These are phyloP conservation scores for Pythium volutum DNA, from an alignment of 352 stramenopile species.

Conservation along the genomic window DNA sequence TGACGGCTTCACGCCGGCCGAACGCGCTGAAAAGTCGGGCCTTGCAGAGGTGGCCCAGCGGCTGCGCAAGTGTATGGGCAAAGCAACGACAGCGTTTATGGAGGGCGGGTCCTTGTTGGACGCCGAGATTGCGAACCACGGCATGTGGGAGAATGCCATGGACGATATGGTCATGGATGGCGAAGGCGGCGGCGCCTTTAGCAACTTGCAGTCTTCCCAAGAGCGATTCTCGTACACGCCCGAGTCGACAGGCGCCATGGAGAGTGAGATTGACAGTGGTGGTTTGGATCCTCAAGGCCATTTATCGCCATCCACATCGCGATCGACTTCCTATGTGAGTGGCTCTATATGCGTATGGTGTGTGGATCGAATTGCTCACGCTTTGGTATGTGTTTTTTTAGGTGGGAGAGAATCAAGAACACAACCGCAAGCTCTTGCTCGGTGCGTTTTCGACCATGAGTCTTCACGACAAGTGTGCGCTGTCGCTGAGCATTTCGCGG, in stretches of 20 bases:
- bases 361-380: not conserved
- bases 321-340: conserved; percentile 49
- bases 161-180: conserved; percentile 22
- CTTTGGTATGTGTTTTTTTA: conserved; percentile 19
- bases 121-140: conserved; percentile 6
- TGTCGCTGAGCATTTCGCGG: conserved; percentile 79
- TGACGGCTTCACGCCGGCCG: conserved; percentile 62
- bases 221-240: conserved; percentile 8
- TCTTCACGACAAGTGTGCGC: conserved; percentile 83
- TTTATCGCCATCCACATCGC: not conserved
- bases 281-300: not conserved
- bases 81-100: not conserved
- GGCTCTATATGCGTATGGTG: not conserved
- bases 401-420: conserved; percentile 69
- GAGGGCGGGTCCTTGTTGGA: conserved; percentile 1
- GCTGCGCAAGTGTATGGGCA: conserved; percentile 43
- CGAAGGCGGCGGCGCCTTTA: not conserved
- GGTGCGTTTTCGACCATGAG: conserved; percentile 88
- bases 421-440: conserved; percentile 82
- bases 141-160: conserved; percentile 9
- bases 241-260: conserved; percentile 11
- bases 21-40: conserved; percentile 77
- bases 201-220: conserved; percentile 7
- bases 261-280: conserved; percentile 17
- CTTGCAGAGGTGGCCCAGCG: conserved; percentile 45